These are phyloP conservation scores for Aegilops umbellulata DNA, from an alignment of 176 grass and related monocot species.

Conservation along the genomic window DNA sequence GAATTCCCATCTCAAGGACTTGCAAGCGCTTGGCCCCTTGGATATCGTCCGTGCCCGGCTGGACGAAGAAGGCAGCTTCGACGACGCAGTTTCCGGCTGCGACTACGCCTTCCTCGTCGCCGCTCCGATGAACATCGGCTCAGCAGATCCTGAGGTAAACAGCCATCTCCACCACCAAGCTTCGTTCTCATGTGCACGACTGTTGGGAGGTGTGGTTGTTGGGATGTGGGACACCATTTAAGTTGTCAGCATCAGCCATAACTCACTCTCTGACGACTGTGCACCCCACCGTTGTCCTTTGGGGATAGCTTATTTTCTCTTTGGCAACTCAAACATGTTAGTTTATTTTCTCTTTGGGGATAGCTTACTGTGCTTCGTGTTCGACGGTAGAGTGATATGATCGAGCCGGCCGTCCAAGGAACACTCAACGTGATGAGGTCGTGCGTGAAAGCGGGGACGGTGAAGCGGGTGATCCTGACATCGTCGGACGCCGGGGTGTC, in stretches of 20 bases:
- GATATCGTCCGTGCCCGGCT: neutral
- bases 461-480: neutral
- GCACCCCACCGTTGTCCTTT: neutral
- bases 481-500: neutral
- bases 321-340: too few species aligned
- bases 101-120: neutral
- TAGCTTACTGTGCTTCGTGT: neutral
- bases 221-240: too few species aligned
- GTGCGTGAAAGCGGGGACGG: neutral
- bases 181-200: too few species aligned
- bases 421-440: conserved; percentile 6
- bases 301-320: too few species aligned
- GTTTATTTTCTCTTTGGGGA: too few species aligned
- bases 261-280: too few species aligned
- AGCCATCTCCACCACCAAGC: neutral
- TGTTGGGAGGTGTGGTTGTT: too few species aligned
- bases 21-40: neutral
- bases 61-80: neutral
- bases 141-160: neutral
- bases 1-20: neutral
- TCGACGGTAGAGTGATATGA: neutral
- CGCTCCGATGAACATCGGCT: neutral
- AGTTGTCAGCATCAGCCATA: too few species aligned
- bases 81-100: neutral
- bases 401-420: neutral